Base-by-base conservation (phyloP, 306 rosid species). In the Cucurbita ficifolia region DNA sequence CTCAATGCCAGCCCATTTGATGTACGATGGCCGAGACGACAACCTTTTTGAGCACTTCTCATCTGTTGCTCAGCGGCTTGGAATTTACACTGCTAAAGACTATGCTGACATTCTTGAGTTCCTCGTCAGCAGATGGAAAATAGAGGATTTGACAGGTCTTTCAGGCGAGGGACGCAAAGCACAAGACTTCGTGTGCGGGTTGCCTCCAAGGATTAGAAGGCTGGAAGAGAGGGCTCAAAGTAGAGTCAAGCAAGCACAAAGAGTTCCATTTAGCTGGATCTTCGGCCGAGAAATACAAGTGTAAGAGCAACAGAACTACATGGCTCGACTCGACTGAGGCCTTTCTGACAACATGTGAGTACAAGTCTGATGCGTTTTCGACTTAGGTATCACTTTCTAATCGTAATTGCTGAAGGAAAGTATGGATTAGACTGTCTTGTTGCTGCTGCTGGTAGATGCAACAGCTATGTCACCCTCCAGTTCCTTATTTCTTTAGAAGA, bases 81-180 rank as follows among this genome's bases (percentile, higher is more conserved):
- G 79, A 38, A 87, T 85, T 14, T 85, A 83, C 72, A 85, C 89
- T 6, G 87, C 85, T 10, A 83, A 29, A 75, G 89, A 85, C 64
- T 85, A 85, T 8, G 89, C 89, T 8, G 89, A 83, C 74, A 85
- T 85, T 57, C 74, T 85, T 82, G 89, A 85, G 82, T 83, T 83
- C 70, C 83, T 85, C 22, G 89, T 85, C 10, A 80, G 83, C 16
- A 78, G 87, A 79, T 85, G 87, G 87, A 79, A 79, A 40, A n/a
- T 85, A 67, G 89, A 76, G 82, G 62, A 79, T 48, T 72, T 85
- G 79, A 75, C 79, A 0, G 87, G 87, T 74, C 87, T 85, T 35
- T 77, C 87, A 2, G 78, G 83, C 4, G 85, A 85, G 61, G 89
- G 83, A 8, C 75, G 29, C 18, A 79, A 62, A 64, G 89, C 89